phyloP scores from a whole-genome alignment of 73 alveolate species.

The Paramecium pentaurelia region DNA sequence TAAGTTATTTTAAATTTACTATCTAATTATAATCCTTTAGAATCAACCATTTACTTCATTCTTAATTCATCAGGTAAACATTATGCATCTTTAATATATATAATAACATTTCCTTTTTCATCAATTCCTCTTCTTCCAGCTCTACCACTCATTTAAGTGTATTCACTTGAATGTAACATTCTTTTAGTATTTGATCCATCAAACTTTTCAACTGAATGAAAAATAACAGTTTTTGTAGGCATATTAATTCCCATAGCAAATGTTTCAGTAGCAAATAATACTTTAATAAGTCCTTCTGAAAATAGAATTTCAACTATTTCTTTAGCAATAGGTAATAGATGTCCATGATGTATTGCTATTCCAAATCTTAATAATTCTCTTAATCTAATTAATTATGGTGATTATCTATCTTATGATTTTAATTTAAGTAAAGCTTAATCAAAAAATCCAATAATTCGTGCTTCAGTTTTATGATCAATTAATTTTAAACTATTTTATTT shows the following conservation, averaged over 20 bases:
- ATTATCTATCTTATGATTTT: conserved; percentile 73
- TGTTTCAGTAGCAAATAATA: conserved; percentile 98
- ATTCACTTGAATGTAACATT: conserved; percentile 85
- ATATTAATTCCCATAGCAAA: conserved; percentile 99
- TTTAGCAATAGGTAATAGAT: conserved; percentile 91
- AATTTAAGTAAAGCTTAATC: conserved; percentile 73
- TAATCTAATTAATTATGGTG: conserved; percentile 82
- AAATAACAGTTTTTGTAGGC: conserved; percentile 99
- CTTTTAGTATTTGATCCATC: conserved; percentile 74
- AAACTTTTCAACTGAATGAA: conserved; percentile 83
- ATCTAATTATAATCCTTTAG: conserved; percentile 61
- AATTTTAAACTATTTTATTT: not conserved
- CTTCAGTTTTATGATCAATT: conserved; percentile 64
- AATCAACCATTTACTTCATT: conserved; percentile 62
- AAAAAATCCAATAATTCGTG: conserved; percentile 73
- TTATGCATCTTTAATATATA: conserved; percentile 67
- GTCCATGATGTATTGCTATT: conserved; percentile 96
- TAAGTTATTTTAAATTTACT: conserved; percentile 78
- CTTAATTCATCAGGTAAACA: conserved; percentile 58
- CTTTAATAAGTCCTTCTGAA: conserved; percentile 89
- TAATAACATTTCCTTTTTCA: conserved; percentile 81
- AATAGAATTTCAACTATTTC: conserved; percentile 96
- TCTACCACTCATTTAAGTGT: conserved; percentile 98
- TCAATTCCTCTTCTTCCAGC: conserved; percentile 99
- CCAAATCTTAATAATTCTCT: conserved; percentile 83